Conservation (phyloP, 768 basidiomycete species). For the Chlorophyllum brunneum region DNA sequence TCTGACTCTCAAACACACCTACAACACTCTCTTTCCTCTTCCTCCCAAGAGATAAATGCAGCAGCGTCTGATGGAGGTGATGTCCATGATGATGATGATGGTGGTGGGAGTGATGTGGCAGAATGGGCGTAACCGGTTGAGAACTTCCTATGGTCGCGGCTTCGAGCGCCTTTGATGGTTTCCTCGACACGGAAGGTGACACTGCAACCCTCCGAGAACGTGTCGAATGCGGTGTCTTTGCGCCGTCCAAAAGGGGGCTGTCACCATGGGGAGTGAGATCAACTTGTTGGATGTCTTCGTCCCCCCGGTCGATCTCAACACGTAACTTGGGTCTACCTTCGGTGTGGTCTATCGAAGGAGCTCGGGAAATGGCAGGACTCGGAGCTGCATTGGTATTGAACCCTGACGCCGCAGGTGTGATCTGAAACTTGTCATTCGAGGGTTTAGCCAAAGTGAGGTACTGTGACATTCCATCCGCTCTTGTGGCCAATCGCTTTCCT, state of each 20-base stretch:
- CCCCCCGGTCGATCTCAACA: not conserved
- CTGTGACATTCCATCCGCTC: conserved; percentile 57
- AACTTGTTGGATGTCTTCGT: not conserved
- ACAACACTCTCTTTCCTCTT: conserved; percentile 49
- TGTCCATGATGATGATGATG: conserved; percentile 23
- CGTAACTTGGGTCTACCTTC: not conserved
- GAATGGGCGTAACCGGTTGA: conserved; percentile 4
- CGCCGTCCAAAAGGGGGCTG: not conserved
- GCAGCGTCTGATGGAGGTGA: conserved; percentile 32
- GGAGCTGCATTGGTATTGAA: not conserved
- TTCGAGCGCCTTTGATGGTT: not conserved
- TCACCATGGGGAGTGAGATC: not conserved
- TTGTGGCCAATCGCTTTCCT: conserved; percentile 46
- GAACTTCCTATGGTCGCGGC: not conserved
- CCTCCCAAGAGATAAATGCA: conserved; percentile 31
- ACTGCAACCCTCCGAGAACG: not conserved
- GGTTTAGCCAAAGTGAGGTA: conserved; percentile 68
- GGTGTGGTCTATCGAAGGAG: not conserved
- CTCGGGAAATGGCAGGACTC: not conserved
- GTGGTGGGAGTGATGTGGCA: conserved; percentile 13
- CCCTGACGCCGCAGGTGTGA: conserved; percentile 5
- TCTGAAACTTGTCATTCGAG: conserved; percentile 51
- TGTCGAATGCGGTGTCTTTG: not conserved
- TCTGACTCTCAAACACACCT: conserved; percentile 70
- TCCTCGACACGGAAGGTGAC: not conserved